Base-by-base conservation (phyloP, 2,329 filamentous ascomycete genomes). In the Aspergillus piperis region DNA sequence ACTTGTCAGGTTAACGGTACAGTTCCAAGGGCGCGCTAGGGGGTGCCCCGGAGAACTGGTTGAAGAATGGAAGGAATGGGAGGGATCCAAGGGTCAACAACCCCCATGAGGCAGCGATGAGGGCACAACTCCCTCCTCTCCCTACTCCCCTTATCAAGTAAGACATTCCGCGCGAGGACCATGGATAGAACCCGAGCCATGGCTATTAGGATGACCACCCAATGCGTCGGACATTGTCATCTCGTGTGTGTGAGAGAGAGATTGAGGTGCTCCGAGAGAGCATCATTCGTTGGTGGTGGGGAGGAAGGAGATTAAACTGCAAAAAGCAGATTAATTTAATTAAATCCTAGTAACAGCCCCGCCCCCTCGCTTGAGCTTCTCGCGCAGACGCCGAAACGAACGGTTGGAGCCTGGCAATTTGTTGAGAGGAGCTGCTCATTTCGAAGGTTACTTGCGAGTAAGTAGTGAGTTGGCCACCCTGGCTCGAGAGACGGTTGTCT, bases 221-320 rank as follows among this genome's bases (percentile, higher is more conserved):
- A 44, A 13, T 44, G 41, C 11, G 32, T 36, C 32, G 32, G 11
- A 13, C 32, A 36, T 15, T 36, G 32, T 36, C 32, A 36, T 10
- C 4, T 13, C 11, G 32, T 36, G 11, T 13, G 30, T 13, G 27
- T 2, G 11, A 4, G 32, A 36, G 32, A 4, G 32, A 36, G 32
- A 11, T 15, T 36, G 32, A 36, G 32, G 39, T 42, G 17, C 39
- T 27, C 44, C 23, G 21, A 21, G 13, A 17, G 13, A 15, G 47
- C 25, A 50, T 50, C 25, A 47, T 55, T 44, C 25, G 53, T 55
- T 15, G 53, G 19, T 55, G 53, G 53, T 55, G 53, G 53, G 53
- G 53, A 41, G 38, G 19, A 47, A 55, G 53, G 53, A 55, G 53
- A 55, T 47, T 42, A 47, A 41, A 47, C 53, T 55, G 53, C 42